Conservation (phyloP, 192 early-diverging fungal genomes). For the Linnemannia zychae region DNA sequence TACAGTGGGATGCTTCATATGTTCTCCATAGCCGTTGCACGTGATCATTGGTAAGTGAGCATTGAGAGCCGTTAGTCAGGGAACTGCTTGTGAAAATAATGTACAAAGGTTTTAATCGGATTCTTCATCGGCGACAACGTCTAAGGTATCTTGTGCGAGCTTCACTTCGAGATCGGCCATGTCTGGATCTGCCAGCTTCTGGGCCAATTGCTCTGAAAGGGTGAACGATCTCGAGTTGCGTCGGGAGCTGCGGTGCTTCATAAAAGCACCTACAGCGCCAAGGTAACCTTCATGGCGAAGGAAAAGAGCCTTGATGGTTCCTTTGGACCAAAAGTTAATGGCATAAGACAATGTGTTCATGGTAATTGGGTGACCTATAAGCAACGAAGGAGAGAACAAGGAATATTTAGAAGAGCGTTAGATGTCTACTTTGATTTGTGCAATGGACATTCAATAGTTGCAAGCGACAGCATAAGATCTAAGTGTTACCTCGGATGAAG, state of each 20-base stretch:
- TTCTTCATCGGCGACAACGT: conserved; percentile 51
- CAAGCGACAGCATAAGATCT: neutral
- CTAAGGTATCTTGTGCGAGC: conserved; percentile 48
- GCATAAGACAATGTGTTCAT: conserved; percentile 99
- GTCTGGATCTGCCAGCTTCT: conserved; percentile 34
- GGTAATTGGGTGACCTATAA: conserved; percentile 88
- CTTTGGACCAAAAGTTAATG: conserved; percentile 98
- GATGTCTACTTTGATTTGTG: neutral
- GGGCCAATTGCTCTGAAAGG: conserved; percentile 37
- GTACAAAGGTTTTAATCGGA: conserved; percentile 16
- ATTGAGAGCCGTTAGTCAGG: too few species aligned
- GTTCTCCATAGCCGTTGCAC: neutral
- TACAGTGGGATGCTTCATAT: neutral
- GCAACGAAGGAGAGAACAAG: neutral
- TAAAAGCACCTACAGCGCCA: conserved; percentile 90
- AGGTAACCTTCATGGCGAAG: conserved; percentile 98
- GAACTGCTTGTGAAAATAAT: too few species aligned
- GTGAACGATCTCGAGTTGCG: conserved; percentile 56
- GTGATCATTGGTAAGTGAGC: neutral
- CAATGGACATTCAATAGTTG: neutral
- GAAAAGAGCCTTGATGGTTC: conserved; percentile 93
- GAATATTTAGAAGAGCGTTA: too few species aligned
- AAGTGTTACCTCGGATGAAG: conserved; percentile 87
- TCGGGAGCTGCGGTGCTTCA: conserved; percentile 46
- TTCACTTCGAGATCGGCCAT: conserved; percentile 37